Evolutionary conservation across 768 basidiomycete genomes (phyloP).

Genomic region (Roridomyces roridus): DNA sequence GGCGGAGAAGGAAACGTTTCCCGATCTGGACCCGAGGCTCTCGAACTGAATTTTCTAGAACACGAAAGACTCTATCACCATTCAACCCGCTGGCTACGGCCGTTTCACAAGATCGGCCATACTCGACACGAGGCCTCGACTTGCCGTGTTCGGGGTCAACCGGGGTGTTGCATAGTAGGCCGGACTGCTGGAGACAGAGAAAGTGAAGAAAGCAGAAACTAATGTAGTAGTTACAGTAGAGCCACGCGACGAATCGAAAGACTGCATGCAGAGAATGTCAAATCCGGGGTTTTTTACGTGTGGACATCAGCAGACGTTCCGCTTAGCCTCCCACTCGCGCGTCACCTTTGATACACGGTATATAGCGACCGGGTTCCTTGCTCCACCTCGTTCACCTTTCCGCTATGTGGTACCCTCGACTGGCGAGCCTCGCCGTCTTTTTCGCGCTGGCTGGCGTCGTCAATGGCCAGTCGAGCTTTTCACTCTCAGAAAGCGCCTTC

Average conservation of each 20-base stretch:
- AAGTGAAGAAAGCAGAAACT: constrained; percentile 58
- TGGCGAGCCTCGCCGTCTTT: constrained; percentile 40
- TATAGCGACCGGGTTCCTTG: background rate
- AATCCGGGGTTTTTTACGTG: no score
- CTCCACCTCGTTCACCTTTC: constrained; percentile 14
- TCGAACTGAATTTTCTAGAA: constrained; percentile 40
- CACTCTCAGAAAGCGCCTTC: constrained; percentile 58
- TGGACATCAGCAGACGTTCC: constrained; percentile 27
- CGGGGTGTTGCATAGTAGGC: constrained; percentile 70
- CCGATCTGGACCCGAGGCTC: constrained; percentile 3
- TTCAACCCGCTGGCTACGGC: constrained; percentile 64
- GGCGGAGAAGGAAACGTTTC: no score
- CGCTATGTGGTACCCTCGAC: constrained; percentile 25
- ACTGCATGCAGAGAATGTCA: no score
- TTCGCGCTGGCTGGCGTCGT: constrained; percentile 31
- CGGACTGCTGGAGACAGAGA: constrained; percentile 59
- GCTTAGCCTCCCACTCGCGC: background rate
- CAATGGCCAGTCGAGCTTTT: constrained; percentile 43
- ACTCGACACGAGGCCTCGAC: constrained; percentile 73
- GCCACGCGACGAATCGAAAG: constrained; percentile 40
- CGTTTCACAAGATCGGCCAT: constrained; percentile 49
- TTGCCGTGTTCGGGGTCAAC: constrained; percentile 72
- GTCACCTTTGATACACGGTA: background rate
- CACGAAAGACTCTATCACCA: constrained; percentile 53
- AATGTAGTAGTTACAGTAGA: constrained; percentile 66